phyloP scores from a whole-genome alignment of 2,329 filamentous ascomycete genomes.

The Xylaria arbuscula region DNA sequence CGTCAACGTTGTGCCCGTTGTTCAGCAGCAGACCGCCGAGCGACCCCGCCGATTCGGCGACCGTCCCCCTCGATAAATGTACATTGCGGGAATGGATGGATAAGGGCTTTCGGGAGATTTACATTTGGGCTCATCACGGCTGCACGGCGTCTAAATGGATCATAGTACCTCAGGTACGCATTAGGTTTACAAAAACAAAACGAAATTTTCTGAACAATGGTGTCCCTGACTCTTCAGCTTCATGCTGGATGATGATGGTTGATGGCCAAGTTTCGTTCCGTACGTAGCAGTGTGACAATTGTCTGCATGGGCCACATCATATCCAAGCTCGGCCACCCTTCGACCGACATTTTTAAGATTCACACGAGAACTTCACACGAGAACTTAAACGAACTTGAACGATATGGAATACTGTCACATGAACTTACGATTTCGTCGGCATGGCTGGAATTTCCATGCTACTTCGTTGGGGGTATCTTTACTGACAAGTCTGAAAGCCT shows the following conservation, averaged over 20 bases:
- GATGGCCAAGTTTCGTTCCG: conserved; percentile 76
- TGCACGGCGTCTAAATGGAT: conserved; percentile 67
- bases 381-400: background rate
- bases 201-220: conserved; percentile 75
- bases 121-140: conserved; percentile 57
- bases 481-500: conserved; percentile 29
- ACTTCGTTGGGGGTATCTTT: conserved; percentile 38
- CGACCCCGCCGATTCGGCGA: conserved; percentile 81
- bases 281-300: conserved; percentile 38
- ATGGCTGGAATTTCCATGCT: background rate
- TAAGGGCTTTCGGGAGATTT: conserved; percentile 55
- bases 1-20: conserved; percentile 92
- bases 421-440: background rate
- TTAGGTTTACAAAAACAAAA: conserved; percentile 65
- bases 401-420: background rate
- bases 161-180: conserved; percentile 61
- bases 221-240: conserved; percentile 84
- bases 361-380: background rate
- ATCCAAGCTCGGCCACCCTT: background rate
- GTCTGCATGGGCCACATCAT: conserved; percentile 11
- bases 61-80: conserved; percentile 59
- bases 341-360: background rate
- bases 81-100: conserved; percentile 44
- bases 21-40: conserved; percentile 90
- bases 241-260: conserved; percentile 78